phyloP scores from a whole-genome alignment of 768 basidiomycete species.

The Rhizopogon vulgaris region DNA sequence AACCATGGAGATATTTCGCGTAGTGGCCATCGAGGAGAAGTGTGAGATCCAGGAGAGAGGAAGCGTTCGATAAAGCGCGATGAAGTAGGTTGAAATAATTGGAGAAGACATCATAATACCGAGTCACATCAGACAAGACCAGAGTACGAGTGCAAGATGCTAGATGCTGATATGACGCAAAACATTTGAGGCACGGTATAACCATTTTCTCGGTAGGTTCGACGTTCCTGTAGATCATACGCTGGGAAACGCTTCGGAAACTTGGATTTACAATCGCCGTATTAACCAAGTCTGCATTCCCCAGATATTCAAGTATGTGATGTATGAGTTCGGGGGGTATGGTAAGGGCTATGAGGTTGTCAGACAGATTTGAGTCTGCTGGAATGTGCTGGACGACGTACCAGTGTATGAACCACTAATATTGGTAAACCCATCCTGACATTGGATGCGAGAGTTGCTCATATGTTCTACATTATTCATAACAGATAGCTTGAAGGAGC shows the following conservation, averaged over 20 bases:
- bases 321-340: conserved; percentile 8
- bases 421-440: not conserved
- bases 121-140: conserved; percentile 3
- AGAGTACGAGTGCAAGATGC: conserved; percentile 6
- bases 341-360: not conserved
- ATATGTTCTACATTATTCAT: not conserved
- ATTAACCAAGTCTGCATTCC: conserved; percentile 2
- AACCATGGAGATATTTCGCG: conserved; percentile 14
- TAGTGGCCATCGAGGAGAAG: conserved; percentile 17
- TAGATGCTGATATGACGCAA: conserved; percentile 6
- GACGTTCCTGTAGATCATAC: conserved; percentile 5
- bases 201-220: not conserved
- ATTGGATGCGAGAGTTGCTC: too few species aligned
- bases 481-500: not conserved
- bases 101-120: not conserved
- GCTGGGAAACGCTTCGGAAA: conserved; percentile 5
- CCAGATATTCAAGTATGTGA: conserved; percentile 4
- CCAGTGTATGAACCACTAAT: not conserved
- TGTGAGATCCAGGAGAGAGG: conserved; percentile 17
- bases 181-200: conserved; percentile 9
- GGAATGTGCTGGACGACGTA: not conserved
- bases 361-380: not conserved
- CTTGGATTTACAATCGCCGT: not conserved
- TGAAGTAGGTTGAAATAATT: conserved; percentile 10
- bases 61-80: conserved; percentile 16